These are phyloP conservation scores for Taiwanofungus camphoratus DNA, from an alignment of 1,284 basidiomycete genomes.

Conservation along the genomic window DNA sequence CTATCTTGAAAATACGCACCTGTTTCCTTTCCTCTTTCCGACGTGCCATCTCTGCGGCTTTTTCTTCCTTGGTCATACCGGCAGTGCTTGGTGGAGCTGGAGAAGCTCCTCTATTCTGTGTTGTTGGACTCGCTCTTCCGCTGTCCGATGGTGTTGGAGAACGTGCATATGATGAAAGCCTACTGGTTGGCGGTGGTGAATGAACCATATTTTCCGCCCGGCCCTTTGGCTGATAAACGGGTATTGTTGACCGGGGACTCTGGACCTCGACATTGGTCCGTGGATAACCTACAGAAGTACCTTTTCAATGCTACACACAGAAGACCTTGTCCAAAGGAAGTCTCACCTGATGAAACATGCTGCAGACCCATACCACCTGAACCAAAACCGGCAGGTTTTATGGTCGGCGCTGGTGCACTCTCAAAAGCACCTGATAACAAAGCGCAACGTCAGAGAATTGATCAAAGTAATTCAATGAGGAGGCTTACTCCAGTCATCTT, in stretches of 20 bases:
- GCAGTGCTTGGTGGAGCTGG: slow-evolving; percentile 24
- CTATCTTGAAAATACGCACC: slow-evolving; percentile 26
- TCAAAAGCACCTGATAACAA: slow-evolving; percentile 77
- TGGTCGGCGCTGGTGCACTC: slow-evolving; percentile 42
- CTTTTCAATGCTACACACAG: too few relatives aligned
- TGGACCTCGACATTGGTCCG: too few relatives aligned
- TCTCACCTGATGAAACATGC: background rate
- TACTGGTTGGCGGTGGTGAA: slow-evolving; percentile 7
- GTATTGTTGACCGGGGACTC: slow-evolving; percentile 7
- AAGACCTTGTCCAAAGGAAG: background rate
- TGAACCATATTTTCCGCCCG: slow-evolving; percentile 6
- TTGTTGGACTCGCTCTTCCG: slow-evolving; percentile 13
- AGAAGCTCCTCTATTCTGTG: slow-evolving; percentile 12
- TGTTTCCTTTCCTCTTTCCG: slow-evolving; percentile 87
- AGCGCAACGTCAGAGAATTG: too few relatives aligned
- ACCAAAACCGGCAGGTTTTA: slow-evolving; percentile 16
- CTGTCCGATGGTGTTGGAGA: slow-evolving; percentile 23
- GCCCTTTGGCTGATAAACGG: slow-evolving; percentile 9
- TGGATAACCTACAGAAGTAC: too few relatives aligned
- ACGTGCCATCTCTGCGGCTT: slow-evolving; percentile 82
- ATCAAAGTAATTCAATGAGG: background rate
- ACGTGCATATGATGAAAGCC: slow-evolving; percentile 15
- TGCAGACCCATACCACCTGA: slow-evolving; percentile 12
- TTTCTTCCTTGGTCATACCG: slow-evolving; percentile 79
- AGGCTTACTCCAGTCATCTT: slow-evolving; percentile 84